Conservation (phyloP, 441 rosid species). For the Bruguiera hainesii region DNA sequence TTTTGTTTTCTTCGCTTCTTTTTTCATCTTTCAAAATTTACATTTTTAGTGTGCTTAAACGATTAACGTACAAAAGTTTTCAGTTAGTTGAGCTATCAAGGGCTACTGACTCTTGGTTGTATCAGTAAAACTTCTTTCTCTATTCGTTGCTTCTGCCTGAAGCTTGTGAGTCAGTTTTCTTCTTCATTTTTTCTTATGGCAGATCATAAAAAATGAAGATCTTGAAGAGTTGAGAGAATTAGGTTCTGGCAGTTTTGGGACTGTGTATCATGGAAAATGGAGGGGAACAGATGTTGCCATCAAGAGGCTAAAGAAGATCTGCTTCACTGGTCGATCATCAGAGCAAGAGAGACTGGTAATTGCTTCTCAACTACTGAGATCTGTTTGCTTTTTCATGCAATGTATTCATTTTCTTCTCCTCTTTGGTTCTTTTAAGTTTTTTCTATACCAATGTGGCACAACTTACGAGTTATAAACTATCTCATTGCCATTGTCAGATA, state of each 20-base stretch:
- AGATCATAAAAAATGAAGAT: slow-evolving; percentile 35
- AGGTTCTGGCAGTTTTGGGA: slow-evolving; percentile 41
- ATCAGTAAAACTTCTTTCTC: too few relatives aligned
- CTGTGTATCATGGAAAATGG: slow-evolving; percentile 44
- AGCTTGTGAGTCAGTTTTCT: too few relatives aligned
- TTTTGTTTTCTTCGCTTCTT: too few relatives aligned
- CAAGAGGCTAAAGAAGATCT: slow-evolving; percentile 35
- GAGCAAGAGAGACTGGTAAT: slow-evolving; percentile 17
- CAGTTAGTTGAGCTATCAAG: too few relatives aligned
- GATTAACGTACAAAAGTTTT: too few relatives aligned
- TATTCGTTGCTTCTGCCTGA: too few relatives aligned
- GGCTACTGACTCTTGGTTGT: too few relatives aligned
- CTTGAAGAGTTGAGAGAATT: slow-evolving; percentile 35
- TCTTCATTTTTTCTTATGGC: neutral
- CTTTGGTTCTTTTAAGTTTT: neutral
- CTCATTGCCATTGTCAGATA: slow-evolving; percentile 21
- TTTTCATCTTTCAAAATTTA: too few relatives aligned
- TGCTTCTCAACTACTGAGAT: neutral
- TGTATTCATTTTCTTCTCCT: neutral
- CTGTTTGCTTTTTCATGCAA: neutral
- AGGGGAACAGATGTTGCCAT: slow-evolving; percentile 43
- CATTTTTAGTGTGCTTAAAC: too few relatives aligned
- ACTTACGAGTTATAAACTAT: neutral
- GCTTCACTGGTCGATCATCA: slow-evolving; percentile 26
- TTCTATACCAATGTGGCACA: neutral